These are phyloP conservation scores for Cucumis sativus DNA, from an alignment of 306 rosid species.

Conservation along the genomic window Cucumber_9930_V3 NC_026659.2:24113001-24113500, in stretches of 20 bases:
- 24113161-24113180: neutral
- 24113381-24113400: neutral
- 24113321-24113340: neutral
- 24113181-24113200: neutral
- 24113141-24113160: neutral
- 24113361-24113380: neutral
- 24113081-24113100: neutral
- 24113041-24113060: neutral
- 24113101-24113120: neutral
- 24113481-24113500: neutral
- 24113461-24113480: no score
- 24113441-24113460: no score
- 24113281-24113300: neutral
- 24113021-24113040: no score
- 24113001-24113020: no score
- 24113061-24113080: neutral
- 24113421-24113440: neutral
- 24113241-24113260: neutral
- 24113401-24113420: neutral
- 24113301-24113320: slow-evolving; percentile 2
- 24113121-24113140: neutral
- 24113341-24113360: neutral
- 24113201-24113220: neutral
- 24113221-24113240: neutral
- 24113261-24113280: neutral